A percentile compares a stretch with the other conserved stretches of the same genome.
These are phyloP conservation scores for Helianthus tuberosus DNA, from an alignment of 129 eudicot species.

Conservation along the genomic window DNA sequence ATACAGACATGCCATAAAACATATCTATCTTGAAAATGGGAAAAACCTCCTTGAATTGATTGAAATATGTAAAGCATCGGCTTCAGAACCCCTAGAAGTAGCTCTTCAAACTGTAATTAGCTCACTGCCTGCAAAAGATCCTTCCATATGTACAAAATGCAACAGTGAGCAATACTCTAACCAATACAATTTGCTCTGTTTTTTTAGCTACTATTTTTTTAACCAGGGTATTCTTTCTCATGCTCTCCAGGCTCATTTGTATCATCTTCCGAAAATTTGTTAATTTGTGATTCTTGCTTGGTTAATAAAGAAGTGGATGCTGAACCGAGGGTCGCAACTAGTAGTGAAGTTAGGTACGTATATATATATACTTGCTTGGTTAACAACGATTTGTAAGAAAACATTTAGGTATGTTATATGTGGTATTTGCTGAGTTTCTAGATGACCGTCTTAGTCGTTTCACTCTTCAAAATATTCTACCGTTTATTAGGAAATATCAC, in stretches of 20 bases:
- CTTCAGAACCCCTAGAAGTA: slow-evolving; percentile 52
- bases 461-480: not conserved
- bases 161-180: slow-evolving; percentile 41
- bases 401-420: not conserved
- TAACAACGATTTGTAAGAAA: not conserved
- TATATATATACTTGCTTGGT: not conserved
- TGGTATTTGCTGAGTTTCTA: slow-evolving; percentile 12
- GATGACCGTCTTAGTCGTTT: not conserved
- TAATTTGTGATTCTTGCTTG: slow-evolving; percentile 29
- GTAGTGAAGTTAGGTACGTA: slow-evolving; percentile 33
- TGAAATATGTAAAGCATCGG: slow-evolving; percentile 60
- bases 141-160: slow-evolving; percentile 60
- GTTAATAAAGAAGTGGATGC: slow-evolving; percentile 21
- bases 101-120: slow-evolving; percentile 67
- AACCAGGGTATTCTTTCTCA: slow-evolving; percentile 14
- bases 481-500: not conserved
- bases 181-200: not conserved
- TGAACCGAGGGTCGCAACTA: slow-evolving; percentile 18
- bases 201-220: not conserved
- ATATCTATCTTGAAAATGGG: slow-evolving; percentile 85
- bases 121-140: slow-evolving; percentile 64
- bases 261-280: slow-evolving; percentile 28
- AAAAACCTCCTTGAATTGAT: slow-evolving; percentile 77
- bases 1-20: slow-evolving; percentile 79
- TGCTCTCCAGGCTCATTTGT: slow-evolving; percentile 26